Base-by-base conservation (phyloP, 2,329 filamentous ascomycete species). In the Cryphonectria radicalis region DNA sequence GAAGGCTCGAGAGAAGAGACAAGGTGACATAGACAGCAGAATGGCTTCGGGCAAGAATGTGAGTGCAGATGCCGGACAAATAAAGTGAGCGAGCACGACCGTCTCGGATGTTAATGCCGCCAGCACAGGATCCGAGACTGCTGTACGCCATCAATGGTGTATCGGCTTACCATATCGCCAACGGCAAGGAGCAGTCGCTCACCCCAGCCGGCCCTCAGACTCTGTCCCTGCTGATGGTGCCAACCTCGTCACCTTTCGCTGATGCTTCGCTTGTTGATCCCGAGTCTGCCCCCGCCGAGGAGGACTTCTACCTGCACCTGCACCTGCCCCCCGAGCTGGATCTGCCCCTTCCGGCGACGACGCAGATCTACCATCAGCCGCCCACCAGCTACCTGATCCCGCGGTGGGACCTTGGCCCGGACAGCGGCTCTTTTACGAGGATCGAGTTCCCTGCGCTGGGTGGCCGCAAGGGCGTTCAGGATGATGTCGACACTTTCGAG, bases 241-340 rank as follows among this genome's bases (percentile, higher is more conserved):
- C 95, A 8, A 98, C 95, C 3, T 92, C 92, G 22, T 93, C 93
- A 42, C 88, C 91, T 35, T 93, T 89, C 77, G 85, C 87, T 64
- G 87, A 89, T 71, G 78, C 82, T 13, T 77, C 84, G 70, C 84
- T 89, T 62, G 86, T 89, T 69, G 85, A 86, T 63, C 76, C 79
- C 64, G 85, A 89, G 74, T 78, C 79, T 11, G 85, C 85, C 71
- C 84, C 87, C 69, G 86, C 88, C 4, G 92, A 95, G 78, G 93
- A 98, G 79, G 96, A 98, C 84, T 98, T 98, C 84, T 98, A 98
- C 80, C 90, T 99, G 6, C 95, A 98, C 81, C 89, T 99, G 35
- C 94, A 98, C 77, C 90, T 98, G 13, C 95, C 95, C 19, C 95
- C 95, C 28, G 95, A 98, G 85, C 90, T 99, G 76, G 95, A 98